Conservation (phyloP, 2,329 filamentous ascomycete genomes). For the Trichoderma citrinoviride region DNA sequence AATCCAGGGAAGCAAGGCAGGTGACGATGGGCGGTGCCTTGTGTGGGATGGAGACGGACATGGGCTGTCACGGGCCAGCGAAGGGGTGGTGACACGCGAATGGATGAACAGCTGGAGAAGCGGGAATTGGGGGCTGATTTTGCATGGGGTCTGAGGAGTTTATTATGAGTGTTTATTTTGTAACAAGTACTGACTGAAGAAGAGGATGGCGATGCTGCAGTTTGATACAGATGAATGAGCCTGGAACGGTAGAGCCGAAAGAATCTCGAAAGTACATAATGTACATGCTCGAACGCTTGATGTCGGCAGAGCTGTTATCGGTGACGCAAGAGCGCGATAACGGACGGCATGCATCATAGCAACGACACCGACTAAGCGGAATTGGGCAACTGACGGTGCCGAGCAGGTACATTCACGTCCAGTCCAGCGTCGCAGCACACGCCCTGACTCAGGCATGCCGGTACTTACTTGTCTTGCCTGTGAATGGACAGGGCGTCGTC, state of each 20-base stretch:
- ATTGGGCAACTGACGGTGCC: background rate
- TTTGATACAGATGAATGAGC: too few relatives aligned
- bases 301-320: background rate
- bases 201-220: too few relatives aligned
- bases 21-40: slow-evolving; percentile 8
- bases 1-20: slow-evolving; percentile 10
- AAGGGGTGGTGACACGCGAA: background rate
- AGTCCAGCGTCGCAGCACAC: background rate
- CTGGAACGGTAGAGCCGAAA: too few relatives aligned
- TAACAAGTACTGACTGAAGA: background rate
- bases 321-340: slow-evolving; percentile 19
- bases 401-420: background rate
- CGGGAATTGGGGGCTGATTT: background rate
- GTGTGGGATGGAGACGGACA: background rate
- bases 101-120: background rate
- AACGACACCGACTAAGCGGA: slow-evolving; percentile 8
- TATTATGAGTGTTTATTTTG: background rate
- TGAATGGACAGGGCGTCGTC: background rate
- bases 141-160: background rate
- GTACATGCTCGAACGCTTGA: too few relatives aligned
- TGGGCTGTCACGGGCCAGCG: slow-evolving; percentile 17
- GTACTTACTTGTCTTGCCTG: background rate
- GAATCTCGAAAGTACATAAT: too few relatives aligned
- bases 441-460: background rate
- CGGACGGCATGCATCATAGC: background rate